phyloP scores from a whole-genome alignment of 345 rosid species.

The Erodium maritimum region DNA sequence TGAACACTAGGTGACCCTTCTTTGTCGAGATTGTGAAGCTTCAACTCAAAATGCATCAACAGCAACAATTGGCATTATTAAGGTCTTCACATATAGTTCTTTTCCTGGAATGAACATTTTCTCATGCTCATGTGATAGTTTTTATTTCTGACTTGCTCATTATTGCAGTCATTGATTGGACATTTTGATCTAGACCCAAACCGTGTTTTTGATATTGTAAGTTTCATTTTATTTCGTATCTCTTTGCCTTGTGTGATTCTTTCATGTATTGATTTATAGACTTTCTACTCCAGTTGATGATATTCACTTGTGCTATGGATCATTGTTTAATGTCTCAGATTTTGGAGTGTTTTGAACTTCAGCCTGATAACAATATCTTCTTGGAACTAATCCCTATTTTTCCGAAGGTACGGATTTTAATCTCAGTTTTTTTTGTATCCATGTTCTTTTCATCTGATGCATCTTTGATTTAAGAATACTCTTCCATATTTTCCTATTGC shows the following conservation, averaged over 20 bases:
- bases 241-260: background rate
- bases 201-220: constrained; percentile 98
- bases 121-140: constrained; percentile 1
- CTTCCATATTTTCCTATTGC: constrained; percentile 22
- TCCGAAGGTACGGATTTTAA: constrained; percentile 56
- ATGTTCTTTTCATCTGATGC: too few relatives aligned
- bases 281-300: constrained; percentile 6
- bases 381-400: constrained; percentile 86
- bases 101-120: constrained; percentile 3
- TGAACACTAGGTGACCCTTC: constrained; percentile 59
- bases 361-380: constrained; percentile 56
- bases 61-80: constrained; percentile 82
- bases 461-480: background rate
- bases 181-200: constrained; percentile 98
- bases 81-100: constrained; percentile 32
- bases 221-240: constrained; percentile 15
- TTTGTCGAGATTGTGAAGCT: constrained; percentile 68
- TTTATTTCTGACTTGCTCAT: constrained; percentile 13
- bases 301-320: constrained; percentile 7
- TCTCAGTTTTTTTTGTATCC: background rate
- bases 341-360: constrained; percentile 91
- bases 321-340: constrained; percentile 39
- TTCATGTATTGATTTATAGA: background rate
- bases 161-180: constrained; percentile 89
- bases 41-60: constrained; percentile 48